Evolutionary conservation across 148 eudicot genomes (phyloP).

Genomic region (Nepenthes mirabilis): DNA sequence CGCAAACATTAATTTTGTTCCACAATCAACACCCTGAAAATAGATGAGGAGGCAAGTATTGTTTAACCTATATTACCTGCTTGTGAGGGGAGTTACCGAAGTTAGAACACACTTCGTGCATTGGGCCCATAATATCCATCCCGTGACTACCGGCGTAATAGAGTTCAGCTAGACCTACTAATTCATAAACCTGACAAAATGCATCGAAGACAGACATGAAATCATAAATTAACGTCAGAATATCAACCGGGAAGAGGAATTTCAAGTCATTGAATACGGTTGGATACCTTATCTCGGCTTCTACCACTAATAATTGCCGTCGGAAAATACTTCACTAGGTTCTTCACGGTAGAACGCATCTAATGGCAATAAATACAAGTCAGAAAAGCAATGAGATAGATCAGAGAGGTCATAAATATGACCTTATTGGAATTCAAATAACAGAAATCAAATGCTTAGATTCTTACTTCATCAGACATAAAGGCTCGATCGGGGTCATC

Average conservation of each 20-base stretch:
- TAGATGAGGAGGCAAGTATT: no score
- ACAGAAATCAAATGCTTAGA: not conserved
- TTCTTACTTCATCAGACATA: constrained; percentile 48
- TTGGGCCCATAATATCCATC: constrained; percentile 77
- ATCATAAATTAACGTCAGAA: not conserved
- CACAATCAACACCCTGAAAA: no score
- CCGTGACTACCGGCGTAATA: constrained; percentile 98
- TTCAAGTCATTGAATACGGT: not conserved
- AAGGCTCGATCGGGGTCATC: constrained; percentile 87
- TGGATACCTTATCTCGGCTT: constrained; percentile 57
- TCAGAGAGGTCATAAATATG: not conserved
- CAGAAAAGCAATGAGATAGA: not conserved
- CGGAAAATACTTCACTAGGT: constrained; percentile 59
- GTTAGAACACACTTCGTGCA: constrained; percentile 18
- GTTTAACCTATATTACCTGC: constrained; percentile 22
- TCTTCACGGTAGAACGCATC: constrained; percentile 64
- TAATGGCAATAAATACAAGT: constrained; percentile 6
- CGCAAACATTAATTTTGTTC: no score
- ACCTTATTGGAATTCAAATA: not conserved
- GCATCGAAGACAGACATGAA: not conserved
- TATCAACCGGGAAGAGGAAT: not conserved
- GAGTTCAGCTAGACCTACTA: constrained; percentile 67
- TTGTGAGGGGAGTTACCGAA: constrained; percentile 28
- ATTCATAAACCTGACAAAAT: constrained; percentile 40
- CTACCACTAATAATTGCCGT: constrained; percentile 82